Evolutionary conservation across 352 stramenopile species (phyloP), one percentile per base, ranked within the genome.

Genomic region (Pythium aristosporum): DNA sequence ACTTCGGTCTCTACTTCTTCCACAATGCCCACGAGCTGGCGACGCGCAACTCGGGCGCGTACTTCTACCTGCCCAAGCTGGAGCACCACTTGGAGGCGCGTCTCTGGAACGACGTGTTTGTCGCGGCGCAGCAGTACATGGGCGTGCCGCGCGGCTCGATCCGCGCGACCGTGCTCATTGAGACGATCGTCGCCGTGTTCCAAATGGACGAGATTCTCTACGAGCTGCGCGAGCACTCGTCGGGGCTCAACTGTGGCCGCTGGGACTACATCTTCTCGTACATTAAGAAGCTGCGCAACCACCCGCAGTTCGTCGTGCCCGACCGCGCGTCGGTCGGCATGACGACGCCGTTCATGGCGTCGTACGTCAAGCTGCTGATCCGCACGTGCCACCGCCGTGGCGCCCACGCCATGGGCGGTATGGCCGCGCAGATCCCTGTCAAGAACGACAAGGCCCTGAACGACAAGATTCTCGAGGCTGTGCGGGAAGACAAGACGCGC

Each of bases 191-290:
- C 41, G 96, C 96, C 9, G 94, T 97, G 11, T 98, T 98, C 78
- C 89, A 99, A 75, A 98, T 98, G 93, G 95, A 99, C 61, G 96
- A 99, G 62, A 93, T 94, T 57, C 77, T 98, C 47, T 98, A 98
- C 72, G 95, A 98, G 73, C 79, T 99, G 50, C 88, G 91, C 37
- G 83, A 98, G 60, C 96, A 99, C 82, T 98, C 90, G 43, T 83
- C 94, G 30, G 96, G 96, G n/a, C 80, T 99, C 43, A 99, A 99
- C 77, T 98, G 95, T 67, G 96, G 96, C 30, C 90, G 96, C 55
- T 99, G 95, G 94, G 96, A 99, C 79, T 99, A 99, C 72, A 95
- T 98, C 46, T 99, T 99, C 74, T 98, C 89, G 36, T 98, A 97
- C 78, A 98, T 99, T 69, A 99, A 99, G 77, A 96, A 96, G 76